A percentile compares a stretch with the other conserved stretches of the same genome.
phyloP scores from a whole-genome alignment of 1,284 basidiomycete species.

The Taiwanofungus camphoratus region DNA sequence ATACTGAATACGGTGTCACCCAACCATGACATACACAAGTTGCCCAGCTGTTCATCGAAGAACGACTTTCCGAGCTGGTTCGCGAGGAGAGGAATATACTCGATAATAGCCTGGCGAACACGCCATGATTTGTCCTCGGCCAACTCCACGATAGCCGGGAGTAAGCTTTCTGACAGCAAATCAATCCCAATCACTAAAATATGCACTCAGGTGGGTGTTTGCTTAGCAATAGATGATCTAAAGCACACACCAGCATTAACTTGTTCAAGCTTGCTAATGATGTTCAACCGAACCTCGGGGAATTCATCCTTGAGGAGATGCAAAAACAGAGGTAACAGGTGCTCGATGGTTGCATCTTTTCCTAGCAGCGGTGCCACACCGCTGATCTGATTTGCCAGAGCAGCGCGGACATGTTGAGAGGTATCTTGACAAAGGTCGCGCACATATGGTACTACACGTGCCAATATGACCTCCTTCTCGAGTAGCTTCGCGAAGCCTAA shows the following conservation, averaged over 20 bases:
- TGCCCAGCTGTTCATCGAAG: constrained; percentile 97
- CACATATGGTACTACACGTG: constrained; percentile 93
- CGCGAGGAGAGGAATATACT: constrained; percentile 94
- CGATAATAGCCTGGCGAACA: constrained; percentile 99
- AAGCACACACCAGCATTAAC: constrained; percentile 79
- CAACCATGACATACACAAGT: constrained; percentile 98
- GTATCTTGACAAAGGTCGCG: constrained; percentile 91
- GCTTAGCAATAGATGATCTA: background rate
- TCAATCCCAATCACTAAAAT: constrained; percentile 92
- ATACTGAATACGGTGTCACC: constrained; percentile 99
- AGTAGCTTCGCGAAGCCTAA: constrained; percentile 94
- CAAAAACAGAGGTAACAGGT: constrained; percentile 94
- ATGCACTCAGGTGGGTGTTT: background rate
- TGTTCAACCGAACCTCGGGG: constrained; percentile 95
- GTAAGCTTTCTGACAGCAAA: constrained; percentile 88
- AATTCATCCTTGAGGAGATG: constrained; percentile 98
- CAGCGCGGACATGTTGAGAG: constrained; percentile 96
- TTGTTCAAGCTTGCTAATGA: constrained; percentile 98
- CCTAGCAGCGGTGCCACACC: constrained; percentile 96
- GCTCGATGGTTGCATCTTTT: constrained; percentile 93
- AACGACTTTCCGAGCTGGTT: constrained; percentile 95
- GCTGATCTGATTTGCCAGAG: constrained; percentile 94
- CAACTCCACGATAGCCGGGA: constrained; percentile 96
- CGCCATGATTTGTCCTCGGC: constrained; percentile 99
- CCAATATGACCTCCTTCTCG: constrained; percentile 92